Percentiles rank a stretch among this genome's conserved stretches.
Evolutionary conservation across 192 early-diverging fungal genomes (phyloP).

Genomic region (Backusella tuberculispora): DNA sequence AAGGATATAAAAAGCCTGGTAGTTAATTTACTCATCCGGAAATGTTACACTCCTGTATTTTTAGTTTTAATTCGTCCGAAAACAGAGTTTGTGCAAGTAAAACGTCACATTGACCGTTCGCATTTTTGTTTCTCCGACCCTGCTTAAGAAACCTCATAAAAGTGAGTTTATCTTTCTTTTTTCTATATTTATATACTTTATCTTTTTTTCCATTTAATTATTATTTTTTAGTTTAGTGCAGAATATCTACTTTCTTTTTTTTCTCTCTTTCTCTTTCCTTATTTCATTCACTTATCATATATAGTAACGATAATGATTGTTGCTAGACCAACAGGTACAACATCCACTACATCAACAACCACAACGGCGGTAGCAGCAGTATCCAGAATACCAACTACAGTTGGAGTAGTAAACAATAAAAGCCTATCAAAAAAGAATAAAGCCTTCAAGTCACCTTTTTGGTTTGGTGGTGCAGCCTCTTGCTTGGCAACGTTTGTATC

Average conservation of each 20-base stretch:
- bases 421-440: background rate
- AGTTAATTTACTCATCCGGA: constrained; percentile 11
- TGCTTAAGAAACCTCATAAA: constrained; percentile 9
- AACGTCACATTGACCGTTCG: constrained; percentile 15
- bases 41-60: constrained; percentile 15
- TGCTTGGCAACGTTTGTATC: constrained; percentile 65
- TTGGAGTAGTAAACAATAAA: background rate
- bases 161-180: background rate
- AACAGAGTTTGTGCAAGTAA: constrained; percentile 13
- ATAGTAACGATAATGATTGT: background rate
- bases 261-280: background rate
- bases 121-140: constrained; percentile 9
- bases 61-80: constrained; percentile 17
- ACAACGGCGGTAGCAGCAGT: background rate
- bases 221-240: too few species aligned
- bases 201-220: too few species aligned
- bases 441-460: constrained; percentile 33
- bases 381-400: background rate
- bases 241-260: background rate
- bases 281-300: constrained; percentile 6
- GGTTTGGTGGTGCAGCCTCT: constrained; percentile 53
- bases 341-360: background rate
- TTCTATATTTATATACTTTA: background rate
- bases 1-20: background rate
- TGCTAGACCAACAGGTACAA: background rate